Base-by-base conservation (phyloP, 495 filamentous ascomycete species). In the Penicillium simplicissimum region DNA sequence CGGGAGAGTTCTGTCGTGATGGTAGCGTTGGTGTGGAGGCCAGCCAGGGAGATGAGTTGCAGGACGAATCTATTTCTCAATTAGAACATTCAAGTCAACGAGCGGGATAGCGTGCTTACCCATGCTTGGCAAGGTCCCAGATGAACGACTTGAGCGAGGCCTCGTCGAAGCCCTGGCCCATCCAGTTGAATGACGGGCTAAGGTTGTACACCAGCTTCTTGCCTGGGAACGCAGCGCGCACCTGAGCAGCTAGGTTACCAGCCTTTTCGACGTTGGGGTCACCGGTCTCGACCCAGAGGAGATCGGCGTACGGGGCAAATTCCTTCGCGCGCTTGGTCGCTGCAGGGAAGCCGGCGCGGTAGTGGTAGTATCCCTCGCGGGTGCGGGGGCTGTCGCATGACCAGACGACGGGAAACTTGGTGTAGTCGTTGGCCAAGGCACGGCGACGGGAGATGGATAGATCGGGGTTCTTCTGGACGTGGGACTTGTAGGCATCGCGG, bases 151-250 rank as follows among this genome's bases (percentile, higher is more conserved):
- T 90, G 38, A 98, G 81, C 5, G 88, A 83, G 23, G 81, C 85
- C 55, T 90, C 85, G 13, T 86, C 85, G 76, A 98, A 98, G 28
- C 95, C 95, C 74, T 98, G 92, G 28, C 84, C 86, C 85, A 95
- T 92, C 95, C 95, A 98, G 81, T 98, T 98, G 85, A 98, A 98
- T 19, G 90, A 95, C 10, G 95, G 95, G 19, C 84, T 89, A 3
- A 98, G 85, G 79, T 98, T 98, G 80, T 98, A 98, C 8, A 98
- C 95, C 21, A 98, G 81, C 38, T 90, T 88, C 81, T 97, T 98
- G 54, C 86, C 87, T 0, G 92, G 90, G 67, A 80, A 76, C 7
- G 67, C 68, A 5, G 71, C 69, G 25, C 88, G 84, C 57, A 98
- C 92, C 35, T 93, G 85, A 3, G 81, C 79, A 1, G 92, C 90